phyloP scores from a whole-genome alignment of 352 stramenopile genomes.

The Phytophthora pinifolia region DNA sequence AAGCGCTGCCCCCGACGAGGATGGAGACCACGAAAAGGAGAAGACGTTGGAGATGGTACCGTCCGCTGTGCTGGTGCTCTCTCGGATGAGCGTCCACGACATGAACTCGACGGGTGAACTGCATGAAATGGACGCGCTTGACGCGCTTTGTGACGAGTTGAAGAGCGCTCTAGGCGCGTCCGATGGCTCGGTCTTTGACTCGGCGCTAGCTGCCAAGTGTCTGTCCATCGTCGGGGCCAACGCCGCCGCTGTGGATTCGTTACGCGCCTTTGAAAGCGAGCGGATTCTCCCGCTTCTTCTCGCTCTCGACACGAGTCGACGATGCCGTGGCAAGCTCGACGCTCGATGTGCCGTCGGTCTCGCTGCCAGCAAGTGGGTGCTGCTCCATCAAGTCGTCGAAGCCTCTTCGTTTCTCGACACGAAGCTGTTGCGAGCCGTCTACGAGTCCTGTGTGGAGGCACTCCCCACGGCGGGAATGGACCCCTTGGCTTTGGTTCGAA shows the following conservation, averaged over 20 bases:
- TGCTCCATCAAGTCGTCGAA: conserved; percentile 54
- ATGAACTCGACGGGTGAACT: conserved; percentile 40
- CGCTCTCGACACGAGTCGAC: conserved; percentile 29
- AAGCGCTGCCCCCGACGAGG: background rate
- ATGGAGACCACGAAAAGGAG: conserved; percentile 26
- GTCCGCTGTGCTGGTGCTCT: conserved; percentile 35
- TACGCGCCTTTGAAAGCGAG: conserved; percentile 38
- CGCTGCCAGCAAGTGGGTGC: conserved; percentile 54
- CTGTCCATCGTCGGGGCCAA: conserved; percentile 37
- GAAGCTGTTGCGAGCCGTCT: conserved; percentile 34
- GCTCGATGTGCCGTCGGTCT: conserved; percentile 38
- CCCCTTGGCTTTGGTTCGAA: conserved; percentile 53
- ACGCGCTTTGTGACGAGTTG: conserved; percentile 37
- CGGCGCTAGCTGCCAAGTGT: conserved; percentile 40
- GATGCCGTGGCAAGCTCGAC: conserved; percentile 32
- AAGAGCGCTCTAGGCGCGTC: conserved; percentile 19
- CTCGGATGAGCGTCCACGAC: conserved; percentile 41
- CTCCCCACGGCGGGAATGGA: conserved; percentile 61
- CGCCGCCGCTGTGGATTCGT: conserved; percentile 30
- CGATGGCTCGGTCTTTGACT: conserved; percentile 25
- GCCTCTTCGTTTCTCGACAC: conserved; percentile 52
- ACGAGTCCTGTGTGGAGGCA: conserved; percentile 48
- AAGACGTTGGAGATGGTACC: conserved; percentile 24
- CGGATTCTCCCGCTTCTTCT: conserved; percentile 42
- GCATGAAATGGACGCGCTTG: conserved; percentile 25